Conservation (phyloP, 2,329 filamentous ascomycete species). For the Chrysoporthe austroafricana region DNA sequence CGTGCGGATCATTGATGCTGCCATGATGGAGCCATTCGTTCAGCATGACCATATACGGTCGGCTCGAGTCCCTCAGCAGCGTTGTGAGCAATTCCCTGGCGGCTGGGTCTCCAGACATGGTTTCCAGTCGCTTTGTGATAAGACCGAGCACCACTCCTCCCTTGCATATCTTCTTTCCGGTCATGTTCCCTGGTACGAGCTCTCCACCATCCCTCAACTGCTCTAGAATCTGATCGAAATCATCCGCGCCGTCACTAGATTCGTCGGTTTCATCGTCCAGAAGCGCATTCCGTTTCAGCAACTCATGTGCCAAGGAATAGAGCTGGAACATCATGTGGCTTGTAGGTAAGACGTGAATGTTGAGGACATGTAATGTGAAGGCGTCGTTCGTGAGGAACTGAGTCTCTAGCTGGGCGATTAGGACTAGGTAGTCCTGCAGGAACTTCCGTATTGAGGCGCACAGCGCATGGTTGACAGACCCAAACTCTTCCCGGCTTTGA, state of each 20-base stretch:
- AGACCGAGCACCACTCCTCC: constrained; percentile 93
- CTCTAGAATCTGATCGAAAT: constrained; percentile 92
- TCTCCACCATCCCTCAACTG: constrained; percentile 86
- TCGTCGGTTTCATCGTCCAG: constrained; percentile 79
- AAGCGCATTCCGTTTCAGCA: constrained; percentile 85
- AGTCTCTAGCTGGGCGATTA: constrained; percentile 91
- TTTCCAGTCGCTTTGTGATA: constrained; percentile 80
- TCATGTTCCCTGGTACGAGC: constrained; percentile 75
- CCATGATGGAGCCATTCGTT: constrained; percentile 99
- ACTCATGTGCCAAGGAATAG: constrained; percentile 83
- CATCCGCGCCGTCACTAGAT: constrained; percentile 74
- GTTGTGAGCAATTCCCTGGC: constrained; percentile 81
- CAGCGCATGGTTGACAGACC: constrained; percentile 91
- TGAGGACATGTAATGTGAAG: constrained; percentile 92
- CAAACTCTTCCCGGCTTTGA: constrained; percentile 90
- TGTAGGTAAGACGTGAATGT: constrained; percentile 87
- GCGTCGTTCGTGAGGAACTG: constrained; percentile 86
- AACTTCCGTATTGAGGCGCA: constrained; percentile 93
- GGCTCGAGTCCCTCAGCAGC: constrained; percentile 82
- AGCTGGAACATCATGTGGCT: constrained; percentile 90
- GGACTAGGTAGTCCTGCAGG: constrained; percentile 88
- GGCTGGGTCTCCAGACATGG: constrained; percentile 91
- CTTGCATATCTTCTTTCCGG: constrained; percentile 90
- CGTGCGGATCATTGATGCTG: constrained; percentile 90
- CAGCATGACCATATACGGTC: constrained; percentile 96